Evolutionary conservation across 2,329 filamentous ascomycete genomes (phyloP), one percentile per base, ranked within the genome.

Genomic region (Canariomyces notabilis): DNA sequence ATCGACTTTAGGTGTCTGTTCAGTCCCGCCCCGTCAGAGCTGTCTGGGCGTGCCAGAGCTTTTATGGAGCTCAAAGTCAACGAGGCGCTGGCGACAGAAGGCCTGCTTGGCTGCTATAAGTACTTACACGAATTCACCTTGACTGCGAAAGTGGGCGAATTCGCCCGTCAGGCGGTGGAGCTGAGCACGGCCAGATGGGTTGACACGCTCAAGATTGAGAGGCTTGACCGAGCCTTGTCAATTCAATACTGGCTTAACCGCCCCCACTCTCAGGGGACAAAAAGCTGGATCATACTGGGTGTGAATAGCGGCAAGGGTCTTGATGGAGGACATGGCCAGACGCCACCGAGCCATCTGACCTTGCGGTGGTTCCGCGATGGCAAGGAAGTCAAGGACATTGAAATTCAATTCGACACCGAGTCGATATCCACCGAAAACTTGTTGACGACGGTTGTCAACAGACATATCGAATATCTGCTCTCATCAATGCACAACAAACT

Each of bases 221-320:
- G 83, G 21, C 73, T 95, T 31, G 87, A 93, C 62, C 80, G 93
- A 50, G 85, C 85, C 21, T 71, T 98, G 48, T 81, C 89, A 8
- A 78, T 98, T 26, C 90, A 96, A 60, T 98, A 98, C 67, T 98
- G 93, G 93, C 79, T 41, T 79, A 82, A 57, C 74, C 76, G 46
- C 60, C 64, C 18, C 61, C 66, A 22, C 70, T 70, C 33, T 8
- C 47, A 49, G 26, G 47, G 37, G 6, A 80, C 80, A 1, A 95
- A 94, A 70, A 95, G 83, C 63, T 98, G 93, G 91, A 74, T 98
- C 38, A 83, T 97, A 54, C 73, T 98, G 41, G 90, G 89, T 8
- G 79, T 95, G 29, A 76, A 82, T 49, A 89, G 83, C 60, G 83
- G 83, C 23, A 73, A 69, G 44, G 47, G 47, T 29, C 32, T 43